A percentile compares a stretch with the other conserved stretches of the same genome.
These are phyloP conservation scores for Talaromyces sp. DNA, from an alignment of 2,329 filamentous ascomycete species.

Conservation along the genomic window DNA sequence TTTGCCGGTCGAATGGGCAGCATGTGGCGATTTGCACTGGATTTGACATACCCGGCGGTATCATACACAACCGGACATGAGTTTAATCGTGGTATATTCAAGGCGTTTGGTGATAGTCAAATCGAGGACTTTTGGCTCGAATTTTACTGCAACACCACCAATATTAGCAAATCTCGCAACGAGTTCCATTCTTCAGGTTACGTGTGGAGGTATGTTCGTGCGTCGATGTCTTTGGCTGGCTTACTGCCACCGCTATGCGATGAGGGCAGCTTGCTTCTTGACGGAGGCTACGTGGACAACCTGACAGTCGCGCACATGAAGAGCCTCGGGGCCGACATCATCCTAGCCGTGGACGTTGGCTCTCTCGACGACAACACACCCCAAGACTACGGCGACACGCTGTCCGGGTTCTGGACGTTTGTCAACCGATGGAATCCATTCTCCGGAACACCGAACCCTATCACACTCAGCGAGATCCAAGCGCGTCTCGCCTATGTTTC, in stretches of 20 bases:
- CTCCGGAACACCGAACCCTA: conserved; percentile 80
- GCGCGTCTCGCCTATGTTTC: conserved; percentile 90
- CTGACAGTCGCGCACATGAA: conserved; percentile 97
- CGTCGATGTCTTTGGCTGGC: conserved; percentile 93
- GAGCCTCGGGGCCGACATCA: conserved; percentile 81
- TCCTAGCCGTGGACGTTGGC: conserved; percentile 94
- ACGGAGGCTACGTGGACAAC: conserved; percentile 96
- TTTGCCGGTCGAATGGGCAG: conserved; percentile 98
- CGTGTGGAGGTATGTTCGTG: conserved; percentile 93
- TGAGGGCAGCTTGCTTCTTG: conserved; percentile 91
- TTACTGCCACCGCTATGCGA: conserved; percentile 90
- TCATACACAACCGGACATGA: conserved; percentile 98
- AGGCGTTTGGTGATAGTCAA: conserved; percentile 91
- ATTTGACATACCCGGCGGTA: conserved; percentile 90
- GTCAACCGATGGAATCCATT: conserved; percentile 97
- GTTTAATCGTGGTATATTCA: conserved; percentile 98
- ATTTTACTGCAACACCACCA: conserved; percentile 98
- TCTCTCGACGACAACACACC: conserved; percentile 86
- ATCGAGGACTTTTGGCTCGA: conserved; percentile 99
- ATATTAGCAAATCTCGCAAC: conserved; percentile 86
- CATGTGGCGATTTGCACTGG: conserved; percentile 96
- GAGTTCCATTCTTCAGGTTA: conserved; percentile 96
- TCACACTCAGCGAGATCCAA: conserved; percentile 92
- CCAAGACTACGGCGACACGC: conserved; percentile 85
- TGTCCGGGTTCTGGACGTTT: conserved; percentile 92